A percentile compares a stretch with the other conserved stretches of the same genome.
Conservation (phyloP, 495 filamentous ascomycete genomes). For the Penicillium goetzii region DNA sequence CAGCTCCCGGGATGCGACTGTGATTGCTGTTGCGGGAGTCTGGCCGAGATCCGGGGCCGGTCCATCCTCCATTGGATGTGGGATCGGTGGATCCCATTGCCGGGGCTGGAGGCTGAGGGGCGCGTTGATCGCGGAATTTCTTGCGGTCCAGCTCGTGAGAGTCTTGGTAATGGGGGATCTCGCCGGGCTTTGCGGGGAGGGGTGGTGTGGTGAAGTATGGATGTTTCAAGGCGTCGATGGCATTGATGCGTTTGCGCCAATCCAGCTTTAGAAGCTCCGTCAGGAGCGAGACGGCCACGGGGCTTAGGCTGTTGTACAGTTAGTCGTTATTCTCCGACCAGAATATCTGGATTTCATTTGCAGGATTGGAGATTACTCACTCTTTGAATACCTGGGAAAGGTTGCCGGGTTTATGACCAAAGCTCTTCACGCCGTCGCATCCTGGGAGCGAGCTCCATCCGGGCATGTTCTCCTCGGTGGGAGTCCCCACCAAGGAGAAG, state of each 20-base stretch:
- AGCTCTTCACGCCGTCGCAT: conserved; percentile 72
- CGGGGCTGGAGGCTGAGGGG: conserved; percentile 82
- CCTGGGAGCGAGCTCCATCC: conserved; percentile 83
- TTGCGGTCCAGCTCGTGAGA: conserved; percentile 94
- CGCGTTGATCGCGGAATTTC: conserved; percentile 80
- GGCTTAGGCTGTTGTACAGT: conserved; percentile 44
- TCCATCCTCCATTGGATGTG: conserved; percentile 66
- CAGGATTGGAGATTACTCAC: conserved; percentile 36
- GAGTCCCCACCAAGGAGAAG: conserved; percentile 90
- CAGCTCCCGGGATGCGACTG: conserved; percentile 41
- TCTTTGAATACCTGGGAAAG: conserved; percentile 73
- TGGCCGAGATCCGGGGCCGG: conserved; percentile 36
- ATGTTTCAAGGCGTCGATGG: conserved; percentile 91
- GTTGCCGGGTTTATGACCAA: conserved; percentile 64
- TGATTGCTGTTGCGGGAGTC: conserved; percentile 32
- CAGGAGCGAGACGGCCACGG: conserved; percentile 75
- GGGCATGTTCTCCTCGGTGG: conserved; percentile 91
- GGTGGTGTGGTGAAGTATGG: conserved; percentile 84
- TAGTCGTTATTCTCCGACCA: conserved; percentile 4
- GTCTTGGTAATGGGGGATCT: conserved; percentile 87
- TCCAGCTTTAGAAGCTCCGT: conserved; percentile 85
- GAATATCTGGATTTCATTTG: background rate
- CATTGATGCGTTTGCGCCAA: conserved; percentile 86
- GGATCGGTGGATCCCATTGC: conserved; percentile 85
- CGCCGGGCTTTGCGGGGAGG: conserved; percentile 76